These are phyloP conservation scores for Sarocladium kiliense DNA, from an alignment of 2,329 filamentous ascomycete species.

Conservation along the genomic window DNA sequence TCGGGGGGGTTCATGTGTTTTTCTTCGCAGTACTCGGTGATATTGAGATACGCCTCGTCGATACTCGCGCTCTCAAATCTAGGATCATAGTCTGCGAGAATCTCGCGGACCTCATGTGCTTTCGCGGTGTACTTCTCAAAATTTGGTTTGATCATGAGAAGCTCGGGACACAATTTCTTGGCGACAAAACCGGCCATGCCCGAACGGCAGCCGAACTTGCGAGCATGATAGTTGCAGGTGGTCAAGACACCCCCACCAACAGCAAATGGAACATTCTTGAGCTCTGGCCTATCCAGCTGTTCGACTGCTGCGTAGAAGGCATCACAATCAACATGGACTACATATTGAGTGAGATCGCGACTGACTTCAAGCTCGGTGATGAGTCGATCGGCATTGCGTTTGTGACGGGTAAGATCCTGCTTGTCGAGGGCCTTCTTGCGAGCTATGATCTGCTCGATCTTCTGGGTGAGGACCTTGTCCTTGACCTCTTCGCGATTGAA, in stretches of 20 bases:
- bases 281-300: conserved; percentile 74
- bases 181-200: conserved; percentile 97
- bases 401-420: conserved; percentile 66
- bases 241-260: conserved; percentile 68
- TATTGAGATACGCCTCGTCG: conserved; percentile 94
- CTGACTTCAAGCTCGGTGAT: conserved; percentile 73
- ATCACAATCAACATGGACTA: conserved; percentile 95
- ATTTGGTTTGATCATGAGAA: conserved; percentile 78
- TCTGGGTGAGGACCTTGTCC: conserved; percentile 77
- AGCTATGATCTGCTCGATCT: conserved; percentile 73
- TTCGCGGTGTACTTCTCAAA: conserved; percentile 90
- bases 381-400: conserved; percentile 73
- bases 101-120: conserved; percentile 76
- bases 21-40: conserved; percentile 76
- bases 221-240: conserved; percentile 80
- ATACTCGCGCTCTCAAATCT: conserved; percentile 91
- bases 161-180: conserved; percentile 83
- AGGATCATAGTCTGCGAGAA: conserved; percentile 83
- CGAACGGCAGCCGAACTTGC: conserved; percentile 84
- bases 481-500: conserved; percentile 85
- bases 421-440: conserved; percentile 73
- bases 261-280: conserved; percentile 83
- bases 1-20: conserved; percentile 66
- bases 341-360: conserved; percentile 75
- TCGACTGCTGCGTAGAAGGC: conserved; percentile 97